Evolutionary conservation across 768 basidiomycete species (phyloP).

Genomic region (Grammothele lineata): DNA sequence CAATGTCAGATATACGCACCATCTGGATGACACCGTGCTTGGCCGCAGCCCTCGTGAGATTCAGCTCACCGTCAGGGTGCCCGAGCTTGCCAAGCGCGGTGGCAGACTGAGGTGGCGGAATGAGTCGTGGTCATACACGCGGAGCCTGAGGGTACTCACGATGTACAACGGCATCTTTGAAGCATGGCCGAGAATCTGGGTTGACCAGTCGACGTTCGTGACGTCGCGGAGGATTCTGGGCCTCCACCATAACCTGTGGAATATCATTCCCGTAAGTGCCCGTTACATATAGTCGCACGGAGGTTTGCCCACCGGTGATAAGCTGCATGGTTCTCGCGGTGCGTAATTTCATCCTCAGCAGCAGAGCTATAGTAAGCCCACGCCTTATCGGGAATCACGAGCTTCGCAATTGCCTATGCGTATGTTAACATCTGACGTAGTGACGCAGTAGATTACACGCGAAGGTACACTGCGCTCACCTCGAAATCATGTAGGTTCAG

Average conservation of each 20-base stretch:
- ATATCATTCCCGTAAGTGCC: background rate
- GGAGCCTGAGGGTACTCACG: no score
- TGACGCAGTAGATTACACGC: background rate
- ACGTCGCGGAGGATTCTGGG: conserved; percentile 65
- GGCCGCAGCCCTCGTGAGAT: conserved; percentile 83
- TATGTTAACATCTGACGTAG: background rate
- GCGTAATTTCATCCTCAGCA: conserved; percentile 90
- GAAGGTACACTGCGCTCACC: conserved; percentile 38
- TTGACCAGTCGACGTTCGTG: conserved; percentile 79
- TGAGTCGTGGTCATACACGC: no score
- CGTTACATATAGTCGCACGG: background rate
- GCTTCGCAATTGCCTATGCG: conserved; percentile 72
- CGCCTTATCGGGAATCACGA: conserved; percentile 77
- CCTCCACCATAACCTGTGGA: conserved; percentile 26
- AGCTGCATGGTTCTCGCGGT: conserved; percentile 84
- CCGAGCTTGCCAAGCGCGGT: conserved; percentile 92
- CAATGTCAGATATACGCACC: conserved; percentile 31
- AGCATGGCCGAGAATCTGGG: conserved; percentile 71
- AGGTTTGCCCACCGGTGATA: conserved; percentile 64
- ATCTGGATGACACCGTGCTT: conserved; percentile 75
- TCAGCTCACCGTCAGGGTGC: conserved; percentile 93
- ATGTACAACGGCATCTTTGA: conserved; percentile 75
- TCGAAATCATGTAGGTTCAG: conserved; percentile 94
- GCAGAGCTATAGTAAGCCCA: conserved; percentile 97
- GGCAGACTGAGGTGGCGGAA: conserved; percentile 53